Percentiles rank a stretch among this genome's conserved stretches.
Evolutionary conservation across 2,329 filamentous ascomycete species (phyloP).

Genomic region (Neoarthrinium moseri): DNA sequence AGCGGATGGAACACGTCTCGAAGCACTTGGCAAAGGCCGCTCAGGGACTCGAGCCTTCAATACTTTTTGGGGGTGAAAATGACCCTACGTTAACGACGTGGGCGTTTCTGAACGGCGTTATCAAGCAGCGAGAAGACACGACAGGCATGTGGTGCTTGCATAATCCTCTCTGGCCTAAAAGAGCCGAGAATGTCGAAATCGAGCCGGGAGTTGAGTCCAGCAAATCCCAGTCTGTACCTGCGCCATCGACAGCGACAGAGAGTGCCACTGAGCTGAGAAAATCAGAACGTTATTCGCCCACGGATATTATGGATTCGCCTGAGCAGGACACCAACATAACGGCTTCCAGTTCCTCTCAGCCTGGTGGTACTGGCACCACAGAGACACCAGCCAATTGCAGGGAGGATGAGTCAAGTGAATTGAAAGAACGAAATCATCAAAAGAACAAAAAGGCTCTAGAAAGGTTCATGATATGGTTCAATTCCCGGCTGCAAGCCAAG

Average conservation of each 20-base stretch:
- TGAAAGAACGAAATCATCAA: not conserved
- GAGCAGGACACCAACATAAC: not conserved
- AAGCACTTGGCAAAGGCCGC: slow-evolving; percentile 67
- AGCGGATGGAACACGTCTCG: slow-evolving; percentile 84
- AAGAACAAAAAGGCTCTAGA: not conserved
- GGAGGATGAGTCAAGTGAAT: not conserved
- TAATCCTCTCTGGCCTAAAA: not conserved
- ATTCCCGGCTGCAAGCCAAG: not conserved
- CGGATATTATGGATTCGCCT: not conserved
- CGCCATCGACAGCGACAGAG: not conserved
- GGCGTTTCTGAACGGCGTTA: not conserved
- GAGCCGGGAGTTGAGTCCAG: not conserved
- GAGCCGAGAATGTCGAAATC: too few species aligned
- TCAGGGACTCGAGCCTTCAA: slow-evolving; percentile 23
- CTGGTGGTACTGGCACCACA: not conserved
- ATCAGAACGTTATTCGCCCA: not conserved
- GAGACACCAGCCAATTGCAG: not conserved
- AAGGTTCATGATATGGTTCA: not conserved
- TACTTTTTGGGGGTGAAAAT: not conserved
- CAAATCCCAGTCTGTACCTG: not conserved
- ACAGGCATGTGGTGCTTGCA: not conserved
- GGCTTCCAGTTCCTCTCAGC: not conserved
- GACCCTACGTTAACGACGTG: not conserved
- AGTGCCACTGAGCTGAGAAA: not conserved
- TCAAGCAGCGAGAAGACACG: not conserved